These are phyloP conservation scores for Blastobotrys apis DNA, from an alignment of 1,139 yeast genomes.

Conservation along the genomic window DNA sequence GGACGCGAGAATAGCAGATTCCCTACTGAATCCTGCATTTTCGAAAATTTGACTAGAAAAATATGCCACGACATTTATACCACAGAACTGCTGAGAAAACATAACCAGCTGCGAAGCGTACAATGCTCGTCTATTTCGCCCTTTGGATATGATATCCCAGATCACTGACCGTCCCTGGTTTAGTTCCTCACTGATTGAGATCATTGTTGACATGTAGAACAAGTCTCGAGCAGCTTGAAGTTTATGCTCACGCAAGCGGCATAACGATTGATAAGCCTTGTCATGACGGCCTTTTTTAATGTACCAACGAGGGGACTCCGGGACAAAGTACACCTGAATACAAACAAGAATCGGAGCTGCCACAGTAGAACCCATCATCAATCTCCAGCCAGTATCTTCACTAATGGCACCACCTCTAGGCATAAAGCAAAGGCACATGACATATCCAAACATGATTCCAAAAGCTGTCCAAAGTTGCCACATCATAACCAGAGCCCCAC, in stretches of 20 bases:
- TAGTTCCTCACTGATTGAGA: constrained; percentile 62
- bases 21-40: constrained; percentile 58
- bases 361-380: constrained; percentile 45
- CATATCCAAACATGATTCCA: constrained; percentile 80
- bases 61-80: constrained; percentile 77
- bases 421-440: constrained; percentile 60
- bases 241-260: constrained; percentile 40
- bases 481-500: constrained; percentile 81
- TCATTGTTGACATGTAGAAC: constrained; percentile 63
- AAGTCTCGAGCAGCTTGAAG: constrained; percentile 72
- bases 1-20: constrained; percentile 67
- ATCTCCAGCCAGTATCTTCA: constrained; percentile 59
- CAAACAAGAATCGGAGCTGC: constrained; percentile 33
- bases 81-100: constrained; percentile 80
- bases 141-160: constrained; percentile 53
- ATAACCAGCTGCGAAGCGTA: constrained; percentile 68
- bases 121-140: constrained; percentile 82
- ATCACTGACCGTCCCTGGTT: constrained; percentile 35
- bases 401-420: constrained; percentile 38
- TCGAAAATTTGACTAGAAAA: constrained; percentile 64
- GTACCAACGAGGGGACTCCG: constrained; percentile 51
- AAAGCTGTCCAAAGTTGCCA: constrained; percentile 90
- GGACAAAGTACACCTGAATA: constrained; percentile 38
- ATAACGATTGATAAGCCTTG: constrained; percentile 8
- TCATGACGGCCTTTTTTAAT: constrained; percentile 21